These are phyloP conservation scores for Xylaria cubensis DNA, from an alignment of 495 filamentous ascomycete genomes.

Conservation along the genomic window DNA sequence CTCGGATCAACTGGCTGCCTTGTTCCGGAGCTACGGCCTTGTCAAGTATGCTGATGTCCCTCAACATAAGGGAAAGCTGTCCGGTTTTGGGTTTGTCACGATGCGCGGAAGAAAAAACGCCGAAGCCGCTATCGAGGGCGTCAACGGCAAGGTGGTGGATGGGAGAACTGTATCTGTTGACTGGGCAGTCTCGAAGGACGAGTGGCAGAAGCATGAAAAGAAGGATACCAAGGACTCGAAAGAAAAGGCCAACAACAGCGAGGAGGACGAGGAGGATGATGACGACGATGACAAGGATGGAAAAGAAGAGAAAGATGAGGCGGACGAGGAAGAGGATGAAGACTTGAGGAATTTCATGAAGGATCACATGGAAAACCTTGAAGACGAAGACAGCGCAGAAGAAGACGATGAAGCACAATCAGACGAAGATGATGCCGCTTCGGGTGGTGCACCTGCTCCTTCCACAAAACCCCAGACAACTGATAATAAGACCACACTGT, in stretches of 20 bases:
- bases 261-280: slow-evolving; percentile 27
- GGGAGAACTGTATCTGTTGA: slow-evolving; percentile 88
- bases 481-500: slow-evolving; percentile 76
- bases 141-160: slow-evolving; percentile 92
- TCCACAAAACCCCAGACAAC: slow-evolving; percentile 45
- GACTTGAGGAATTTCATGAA: slow-evolving; percentile 51
- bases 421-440: slow-evolving; percentile 46
- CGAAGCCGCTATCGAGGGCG: slow-evolving; percentile 78
- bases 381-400: slow-evolving; percentile 58
- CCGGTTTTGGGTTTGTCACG: slow-evolving; percentile 92
- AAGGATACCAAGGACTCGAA: slow-evolving; percentile 37
- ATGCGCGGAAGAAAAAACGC: slow-evolving; percentile 89
- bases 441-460: slow-evolving; percentile 46
- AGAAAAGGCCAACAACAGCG: slow-evolving; percentile 43
- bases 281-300: slow-evolving; percentile 40
- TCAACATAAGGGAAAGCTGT: slow-evolving; percentile 71
- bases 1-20: slow-evolving; percentile 72
- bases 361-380: slow-evolving; percentile 53
- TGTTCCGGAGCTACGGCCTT: slow-evolving; percentile 90
- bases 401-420: slow-evolving; percentile 49
- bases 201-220: slow-evolving; percentile 68
- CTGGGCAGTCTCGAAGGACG: slow-evolving; percentile 92
- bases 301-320: slow-evolving; percentile 41
- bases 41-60: slow-evolving; percentile 83
- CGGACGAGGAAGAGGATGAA: slow-evolving; percentile 49